These are phyloP conservation scores for Plasmodium inui DNA, from an alignment of 169 alveolate genomes.

Conservation along the genomic window DNA sequence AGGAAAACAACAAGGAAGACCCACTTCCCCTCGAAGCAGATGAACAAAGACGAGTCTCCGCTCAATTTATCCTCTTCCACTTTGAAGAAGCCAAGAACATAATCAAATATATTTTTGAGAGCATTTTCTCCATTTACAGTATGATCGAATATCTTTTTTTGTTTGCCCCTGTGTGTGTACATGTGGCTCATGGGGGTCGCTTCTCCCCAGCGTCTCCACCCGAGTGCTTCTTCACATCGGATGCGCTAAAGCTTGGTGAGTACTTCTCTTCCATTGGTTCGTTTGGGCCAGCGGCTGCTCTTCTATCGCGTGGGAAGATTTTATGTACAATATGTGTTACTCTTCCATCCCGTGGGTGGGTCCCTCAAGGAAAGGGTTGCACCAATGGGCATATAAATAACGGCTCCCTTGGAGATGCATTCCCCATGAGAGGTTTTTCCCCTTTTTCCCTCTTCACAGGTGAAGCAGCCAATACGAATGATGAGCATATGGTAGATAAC, in stretches of 20 bases:
- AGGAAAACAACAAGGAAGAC: neutral
- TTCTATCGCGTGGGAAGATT: neutral
- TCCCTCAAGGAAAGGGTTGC: neutral
- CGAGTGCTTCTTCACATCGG: neutral
- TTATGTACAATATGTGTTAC: no score
- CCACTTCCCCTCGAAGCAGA: neutral
- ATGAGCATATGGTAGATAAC: neutral
- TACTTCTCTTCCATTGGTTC: neutral
- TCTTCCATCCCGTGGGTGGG: neutral
- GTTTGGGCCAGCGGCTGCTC: neutral
- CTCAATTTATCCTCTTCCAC: slow-evolving; percentile 3
- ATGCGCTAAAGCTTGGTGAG: slow-evolving; percentile 33
- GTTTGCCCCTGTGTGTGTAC: slow-evolving; percentile 31
- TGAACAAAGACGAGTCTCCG: neutral
- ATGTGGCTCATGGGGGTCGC: neutral
- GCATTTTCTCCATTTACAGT: slow-evolving; percentile 47
- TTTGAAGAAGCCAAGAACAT: slow-evolving; percentile 44
- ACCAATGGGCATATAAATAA: neutral
- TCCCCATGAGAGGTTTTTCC: neutral
- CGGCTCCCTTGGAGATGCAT: neutral
- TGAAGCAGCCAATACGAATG: neutral
- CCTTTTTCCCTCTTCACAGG: neutral
- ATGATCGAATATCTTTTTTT: slow-evolving; percentile 62
- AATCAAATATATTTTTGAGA: slow-evolving; percentile 58
- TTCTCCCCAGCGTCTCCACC: slow-evolving; percentile 20